Base-by-base conservation (phyloP, 2,329 filamentous ascomycete species). In the Pleurostoma richardsiae region DNA sequence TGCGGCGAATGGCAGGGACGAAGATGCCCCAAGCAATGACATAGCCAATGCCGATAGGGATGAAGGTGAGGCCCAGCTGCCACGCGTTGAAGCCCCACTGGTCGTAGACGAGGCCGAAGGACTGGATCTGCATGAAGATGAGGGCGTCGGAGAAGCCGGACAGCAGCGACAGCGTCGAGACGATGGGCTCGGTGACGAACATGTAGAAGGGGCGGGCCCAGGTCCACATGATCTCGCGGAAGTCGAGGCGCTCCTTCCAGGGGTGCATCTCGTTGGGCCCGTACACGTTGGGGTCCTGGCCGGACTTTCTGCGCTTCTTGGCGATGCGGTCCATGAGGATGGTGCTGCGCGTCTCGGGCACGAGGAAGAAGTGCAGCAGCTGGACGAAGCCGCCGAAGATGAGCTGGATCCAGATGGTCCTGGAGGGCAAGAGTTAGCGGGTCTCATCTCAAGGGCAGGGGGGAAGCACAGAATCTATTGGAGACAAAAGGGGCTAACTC, bases 271-370 rank as follows among this genome's bases (percentile, higher is more conserved):
- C 88, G 49, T 86, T 82, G 1, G 86, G 86, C 1, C 88, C 88
- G 56, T 80, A 88, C 52, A 90, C 62, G 53, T 87, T 82, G 42
- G 74, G 70, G 31, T 76, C 69, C 54, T 78, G 65, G 36, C 82
- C 82, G 8, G 70, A 70, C 66, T 83, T 71, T 63, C 88, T 79
- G 53, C 83, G 79, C 63, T 79, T 82, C 74, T 89, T 89, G 29
- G 89, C 89, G 49, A 91, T 88, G 2, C 73, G 73, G 68, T 94
- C 85, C 75, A 95, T 83, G 71, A 94, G 76, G 50, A 90, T 79
- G 4, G 85, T 89, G 1, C 82, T 79, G 44, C 88, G 77, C 0
- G 89, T 94, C 64, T 94, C 89, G 1, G 88, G 88, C 1, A 94
- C 88, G 6, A 81, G 72, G 48, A 86, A 59, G 43, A 85, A 69